Conservation (phyloP, 371 early-diverging fungal genomes). For the Mortierella sp. region DNA sequence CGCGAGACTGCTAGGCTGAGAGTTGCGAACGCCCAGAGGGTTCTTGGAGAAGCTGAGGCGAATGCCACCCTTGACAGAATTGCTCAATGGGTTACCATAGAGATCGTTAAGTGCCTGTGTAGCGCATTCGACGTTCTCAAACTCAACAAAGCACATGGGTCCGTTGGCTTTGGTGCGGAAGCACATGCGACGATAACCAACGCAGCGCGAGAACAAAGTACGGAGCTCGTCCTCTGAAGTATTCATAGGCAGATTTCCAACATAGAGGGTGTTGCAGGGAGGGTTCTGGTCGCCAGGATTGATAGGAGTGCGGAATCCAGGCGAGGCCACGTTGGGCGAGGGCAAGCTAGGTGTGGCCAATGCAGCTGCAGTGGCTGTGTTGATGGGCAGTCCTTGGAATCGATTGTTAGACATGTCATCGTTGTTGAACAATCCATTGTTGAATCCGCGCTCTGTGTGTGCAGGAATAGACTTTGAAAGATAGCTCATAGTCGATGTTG, state of each 20-base stretch:
- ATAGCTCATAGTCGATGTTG: conserved; percentile 37
- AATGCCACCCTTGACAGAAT: conserved; percentile 95
- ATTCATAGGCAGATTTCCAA: conserved; percentile 90
- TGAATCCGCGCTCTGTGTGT: conserved; percentile 67
- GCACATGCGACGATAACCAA: conserved; percentile 89
- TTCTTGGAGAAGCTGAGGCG: conserved; percentile 95
- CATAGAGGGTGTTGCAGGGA: conserved; percentile 97
- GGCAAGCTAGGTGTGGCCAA: conserved; percentile 46
- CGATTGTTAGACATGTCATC: conserved; percentile 61
- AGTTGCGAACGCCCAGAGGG: conserved; percentile 83
- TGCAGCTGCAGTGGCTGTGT: conserved; percentile 54
- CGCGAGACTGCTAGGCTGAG: conserved; percentile 45
- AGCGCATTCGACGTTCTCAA: conserved; percentile 90
- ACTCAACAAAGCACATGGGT: conserved; percentile 95
- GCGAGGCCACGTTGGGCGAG: conserved; percentile 51
- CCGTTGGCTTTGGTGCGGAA: conserved; percentile 86
- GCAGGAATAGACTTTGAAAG: conserved; percentile 59
- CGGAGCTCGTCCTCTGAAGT: conserved; percentile 89
- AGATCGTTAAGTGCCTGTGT: conserved; percentile 86
- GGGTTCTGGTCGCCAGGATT: conserved; percentile 92
- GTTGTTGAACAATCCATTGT: conserved; percentile 64
- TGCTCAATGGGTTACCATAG: conserved; percentile 82
- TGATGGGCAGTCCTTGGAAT: conserved; percentile 60
- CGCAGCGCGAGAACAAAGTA: conserved; percentile 76
- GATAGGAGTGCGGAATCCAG: conserved; percentile 56